Conservation (phyloP, 768 basidiomycete species). For the Kwoniella pini region DNA sequence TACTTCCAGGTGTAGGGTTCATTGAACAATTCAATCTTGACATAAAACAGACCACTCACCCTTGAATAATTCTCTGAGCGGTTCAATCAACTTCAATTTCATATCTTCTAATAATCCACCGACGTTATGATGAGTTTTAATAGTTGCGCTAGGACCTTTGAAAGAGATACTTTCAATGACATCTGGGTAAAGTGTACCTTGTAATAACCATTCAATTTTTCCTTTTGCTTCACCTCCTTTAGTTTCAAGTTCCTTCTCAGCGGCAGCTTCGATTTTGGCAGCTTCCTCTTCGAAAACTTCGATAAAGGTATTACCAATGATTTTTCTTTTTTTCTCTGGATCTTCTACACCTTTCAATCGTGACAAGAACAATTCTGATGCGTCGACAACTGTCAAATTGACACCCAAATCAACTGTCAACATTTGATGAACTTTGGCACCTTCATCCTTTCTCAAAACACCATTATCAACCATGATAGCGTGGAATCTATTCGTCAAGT, state of each 20-base stretch:
- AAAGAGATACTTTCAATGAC: constrained; percentile 99
- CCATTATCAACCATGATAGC: constrained; percentile 99
- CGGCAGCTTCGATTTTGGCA: constrained; percentile 76
- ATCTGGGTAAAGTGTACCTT: constrained; percentile 97
- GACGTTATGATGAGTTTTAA: constrained; percentile 99
- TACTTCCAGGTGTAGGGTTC: too few relatives aligned
- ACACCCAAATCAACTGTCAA: constrained; percentile 90
- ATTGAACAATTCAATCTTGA: too few relatives aligned
- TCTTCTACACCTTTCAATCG: constrained; percentile 90
- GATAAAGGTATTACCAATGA: constrained; percentile 99
- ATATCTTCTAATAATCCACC: constrained; percentile 94
- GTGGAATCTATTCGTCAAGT: constrained; percentile 78
- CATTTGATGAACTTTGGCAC: constrained; percentile 86
- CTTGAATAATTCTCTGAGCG: constrained; percentile 95
- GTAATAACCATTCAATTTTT: constrained; percentile 92
- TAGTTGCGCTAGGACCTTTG: constrained; percentile 97
- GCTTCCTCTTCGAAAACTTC: constrained; percentile 97
- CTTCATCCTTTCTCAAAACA: constrained; percentile 89
- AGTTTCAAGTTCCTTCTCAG: constrained; percentile 68
- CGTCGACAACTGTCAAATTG: constrained; percentile 93
- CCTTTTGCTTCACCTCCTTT: constrained; percentile 74
- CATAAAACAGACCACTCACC: too few relatives aligned
- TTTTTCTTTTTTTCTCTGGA: constrained; percentile 94
- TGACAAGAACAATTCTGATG: constrained; percentile 87
- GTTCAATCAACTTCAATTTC: constrained; percentile 98